phyloP scores from a whole-genome alignment of 176 grass and related monocot genomes.

The Hyparrhenia diplandra region DNA sequence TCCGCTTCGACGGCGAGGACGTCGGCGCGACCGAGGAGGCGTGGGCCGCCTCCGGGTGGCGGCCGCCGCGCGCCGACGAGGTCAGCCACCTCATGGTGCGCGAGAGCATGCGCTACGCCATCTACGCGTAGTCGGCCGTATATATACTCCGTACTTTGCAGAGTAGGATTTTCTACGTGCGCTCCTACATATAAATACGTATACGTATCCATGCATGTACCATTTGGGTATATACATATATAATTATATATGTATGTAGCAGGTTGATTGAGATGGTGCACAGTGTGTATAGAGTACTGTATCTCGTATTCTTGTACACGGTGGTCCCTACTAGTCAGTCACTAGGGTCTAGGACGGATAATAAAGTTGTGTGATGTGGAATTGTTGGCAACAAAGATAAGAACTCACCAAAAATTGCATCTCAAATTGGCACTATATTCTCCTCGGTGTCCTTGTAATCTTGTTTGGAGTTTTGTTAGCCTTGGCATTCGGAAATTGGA shows the following conservation, averaged over 20 bases:
- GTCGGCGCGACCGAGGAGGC: conserved; percentile 37
- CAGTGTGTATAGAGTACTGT: conserved; percentile 5
- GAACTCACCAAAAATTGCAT: neutral
- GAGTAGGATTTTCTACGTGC: neutral
- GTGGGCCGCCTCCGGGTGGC: conserved; percentile 40
- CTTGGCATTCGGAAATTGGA: neutral
- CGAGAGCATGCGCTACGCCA: conserved; percentile 78
- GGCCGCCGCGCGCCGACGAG: conserved; percentile 56
- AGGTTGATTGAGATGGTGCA: neutral
- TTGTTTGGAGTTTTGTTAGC: neutral
- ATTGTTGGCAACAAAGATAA: neutral
- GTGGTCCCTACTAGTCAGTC: neutral
- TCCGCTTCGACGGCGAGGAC: conserved; percentile 45
- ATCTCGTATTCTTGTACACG: conserved; percentile 9
- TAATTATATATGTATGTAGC: neutral
- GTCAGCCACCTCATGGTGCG: conserved; percentile 67
- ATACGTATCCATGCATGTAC: neutral
- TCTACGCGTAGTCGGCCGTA: conserved; percentile 53
- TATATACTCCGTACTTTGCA: neutral
- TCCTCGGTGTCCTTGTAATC: neutral
- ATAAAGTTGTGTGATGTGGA: neutral
- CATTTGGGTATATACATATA: neutral
- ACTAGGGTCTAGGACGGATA: neutral
- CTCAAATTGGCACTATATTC: neutral
- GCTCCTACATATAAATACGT: neutral